Base-by-base conservation (phyloP, 345 rosid genomes). In the Abelmoschus esculentus region DNA sequence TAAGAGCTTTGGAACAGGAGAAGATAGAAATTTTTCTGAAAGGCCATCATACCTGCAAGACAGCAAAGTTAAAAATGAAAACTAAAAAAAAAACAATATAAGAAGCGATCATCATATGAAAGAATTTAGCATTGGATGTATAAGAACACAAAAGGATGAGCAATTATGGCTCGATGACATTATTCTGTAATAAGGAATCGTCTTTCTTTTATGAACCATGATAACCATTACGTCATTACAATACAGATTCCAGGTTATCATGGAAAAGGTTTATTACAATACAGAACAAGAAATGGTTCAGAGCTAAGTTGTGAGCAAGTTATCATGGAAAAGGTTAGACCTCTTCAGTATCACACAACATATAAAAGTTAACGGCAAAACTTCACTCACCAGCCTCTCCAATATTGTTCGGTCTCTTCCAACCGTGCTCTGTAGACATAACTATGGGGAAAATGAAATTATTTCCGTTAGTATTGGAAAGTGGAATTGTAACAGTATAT, bases 21-120 rank as follows among this genome's bases (percentile, higher is more conserved):
- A 80, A 13, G 93, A 89, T 68, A 93, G 74, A 80, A 93, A 91
- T 66, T 83, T 91, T 57, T 93, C 99, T 36, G 97, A 89, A 56
- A 93, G 96, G 72, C 97, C 96, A 19, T 89, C 99, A 62, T 93
- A 93, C 97, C 98, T 93, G 83, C 82, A 78, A 78, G 70, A 76
- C 22, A 72, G 65, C 49, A 4, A 32, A 56, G 14, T 70, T 8
- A 70, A 61, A 66, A 42, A 62, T 5, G 7, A 62, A 38, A 40
- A 11, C 50, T 9, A 50, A 42, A 67, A 22, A 22, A 22, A 9
- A 5, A 68, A 28, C 12, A 66, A n/a, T 18, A 19, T 26, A 26
- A 22, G 34, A 14, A 2, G 12, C 3, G 12, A 14, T 62, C 50
- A 17, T 38, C 50, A 38, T 5, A 13, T 11, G n/a, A 38, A 62